Evolutionary conservation across 2,329 filamentous ascomycete genomes (phyloP), one percentile per base, ranked within the genome.

Genomic region (Didymella lethalis): DNA sequence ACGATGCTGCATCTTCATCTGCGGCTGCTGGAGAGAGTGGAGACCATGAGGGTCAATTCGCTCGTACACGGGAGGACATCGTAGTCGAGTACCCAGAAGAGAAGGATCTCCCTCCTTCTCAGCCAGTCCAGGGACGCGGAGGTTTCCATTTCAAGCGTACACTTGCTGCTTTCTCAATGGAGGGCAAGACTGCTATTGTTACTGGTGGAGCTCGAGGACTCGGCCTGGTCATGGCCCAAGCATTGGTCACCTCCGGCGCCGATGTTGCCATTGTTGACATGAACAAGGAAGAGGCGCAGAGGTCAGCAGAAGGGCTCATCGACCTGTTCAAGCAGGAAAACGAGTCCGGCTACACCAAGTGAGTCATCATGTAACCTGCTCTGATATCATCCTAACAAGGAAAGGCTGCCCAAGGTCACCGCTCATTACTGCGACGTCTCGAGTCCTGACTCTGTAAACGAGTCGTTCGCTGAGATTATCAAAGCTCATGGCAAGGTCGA

Each of bases 201-300:
- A 98, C 94, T 0, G 94, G 94, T 51, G 94, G 93, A 73, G 94
- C 94, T 26, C 85, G 93, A 73, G 94, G 94, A 7, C 79, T 98
- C 57, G 94, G 94, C 38, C 82, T 97, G 61, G 93, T 96, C 68
- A 97, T 98, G 90, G 91, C 90, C 50, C 93, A 97, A 81, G 93
- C 91, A 46, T 86, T 97, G 78, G 90, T 97, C 52, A 89, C 92
- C 52, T 95, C 91, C 53, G 94, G 94, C 51, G 91, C 92, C 10
- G 89, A 96, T 76, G 84, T 97, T 62, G 94, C 94, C 41, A 91
- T 98, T 77, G 92, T 97, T 40, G 94, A 98, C 77, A 83, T 97
- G 81, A 97, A 98, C 80, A 90, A 91, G 82, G 90, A 94, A 40
- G 92, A 97, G 79, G 94, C 91, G 10, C 84, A 89, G 73, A 87